Conservation (phyloP, 768 basidiomycete genomes). For the Auricularia sp. region DNA sequence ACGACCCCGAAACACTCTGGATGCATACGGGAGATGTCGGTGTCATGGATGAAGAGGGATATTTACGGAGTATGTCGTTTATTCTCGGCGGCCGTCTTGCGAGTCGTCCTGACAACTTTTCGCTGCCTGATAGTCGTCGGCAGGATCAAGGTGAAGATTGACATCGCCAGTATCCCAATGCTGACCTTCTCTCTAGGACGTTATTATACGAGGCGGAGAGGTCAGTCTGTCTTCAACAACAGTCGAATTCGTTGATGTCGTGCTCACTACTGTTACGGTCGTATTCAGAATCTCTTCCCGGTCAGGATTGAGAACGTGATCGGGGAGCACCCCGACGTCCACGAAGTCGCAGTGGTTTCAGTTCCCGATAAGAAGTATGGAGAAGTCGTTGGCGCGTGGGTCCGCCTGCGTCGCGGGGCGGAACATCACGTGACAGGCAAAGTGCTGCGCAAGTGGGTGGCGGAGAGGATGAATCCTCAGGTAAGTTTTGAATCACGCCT, state of each 20-base stretch:
- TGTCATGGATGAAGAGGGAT: slow-evolving; percentile 73
- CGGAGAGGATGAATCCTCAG: slow-evolving; percentile 66
- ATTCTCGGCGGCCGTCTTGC: neutral
- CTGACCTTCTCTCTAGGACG: slow-evolving; percentile 37
- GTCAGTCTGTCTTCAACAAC: slow-evolving; percentile 20
- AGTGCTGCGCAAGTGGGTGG: slow-evolving; percentile 44
- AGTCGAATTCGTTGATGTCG: neutral
- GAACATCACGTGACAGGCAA: slow-evolving; percentile 30
- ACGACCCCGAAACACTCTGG: slow-evolving; percentile 35
- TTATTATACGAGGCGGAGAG: slow-evolving; percentile 82
- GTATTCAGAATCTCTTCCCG: slow-evolving; percentile 65
- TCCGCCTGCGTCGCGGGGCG: slow-evolving; percentile 26
- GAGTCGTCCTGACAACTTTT: too few relatives aligned
- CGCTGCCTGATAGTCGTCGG: slow-evolving; percentile 48
- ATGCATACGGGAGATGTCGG: slow-evolving; percentile 80
- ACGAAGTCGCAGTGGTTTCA: slow-evolving; percentile 63
- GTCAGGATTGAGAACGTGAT: slow-evolving; percentile 76
- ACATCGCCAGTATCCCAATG: neutral
- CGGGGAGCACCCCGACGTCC: slow-evolving; percentile 41
- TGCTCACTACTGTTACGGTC: neutral
- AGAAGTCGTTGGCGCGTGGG: slow-evolving; percentile 76
- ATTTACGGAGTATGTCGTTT: slow-evolving; percentile 47
- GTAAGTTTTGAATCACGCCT: slow-evolving; percentile 25
- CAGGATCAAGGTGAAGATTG: slow-evolving; percentile 53
- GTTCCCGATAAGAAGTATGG: slow-evolving; percentile 61